phyloP scores from a whole-genome alignment of 495 filamentous ascomycete genomes.

The Tricharina praecox region DNA sequence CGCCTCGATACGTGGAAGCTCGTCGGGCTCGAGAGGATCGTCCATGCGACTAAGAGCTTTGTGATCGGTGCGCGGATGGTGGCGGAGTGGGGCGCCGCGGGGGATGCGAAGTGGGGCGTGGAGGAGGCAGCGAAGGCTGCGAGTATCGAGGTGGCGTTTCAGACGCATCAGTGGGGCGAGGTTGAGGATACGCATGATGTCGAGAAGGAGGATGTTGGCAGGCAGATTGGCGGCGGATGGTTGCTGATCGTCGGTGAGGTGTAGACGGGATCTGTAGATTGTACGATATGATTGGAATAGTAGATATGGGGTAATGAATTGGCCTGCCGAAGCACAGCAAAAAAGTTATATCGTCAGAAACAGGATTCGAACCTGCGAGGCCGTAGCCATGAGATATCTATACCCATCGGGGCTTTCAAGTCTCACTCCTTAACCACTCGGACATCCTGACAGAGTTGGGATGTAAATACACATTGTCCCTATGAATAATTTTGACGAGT shows the following conservation, averaged over 20 bases:
- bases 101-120: slow-evolving; percentile 38
- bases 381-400: slow-evolving; percentile 2
- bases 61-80: slow-evolving; percentile 59
- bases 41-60: slow-evolving; percentile 72
- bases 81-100: slow-evolving; percentile 73
- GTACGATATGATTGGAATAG: too few relatives aligned
- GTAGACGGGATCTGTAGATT: too few relatives aligned
- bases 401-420: not conserved
- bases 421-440: slow-evolving; percentile 7
- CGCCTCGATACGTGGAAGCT: slow-evolving; percentile 59
- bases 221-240: slow-evolving; percentile 50
- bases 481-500: too few relatives aligned
- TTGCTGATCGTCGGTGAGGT: slow-evolving; percentile 11
- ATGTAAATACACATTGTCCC: too few relatives aligned
- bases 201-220: slow-evolving; percentile 71
- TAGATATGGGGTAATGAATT: too few relatives aligned
- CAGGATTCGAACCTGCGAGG: slow-evolving; percentile 7
- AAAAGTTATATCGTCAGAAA: slow-evolving; percentile 1
- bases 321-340: too few relatives aligned
- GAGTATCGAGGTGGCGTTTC: slow-evolving; percentile 75
- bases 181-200: slow-evolving; percentile 99
- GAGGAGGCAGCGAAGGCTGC: slow-evolving; percentile 60
- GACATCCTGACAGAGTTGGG: slow-evolving; percentile 7
- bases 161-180: slow-evolving; percentile 82
- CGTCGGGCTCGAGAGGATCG: slow-evolving; percentile 66